A percentile compares a stretch with the other conserved stretches of the same genome.
Evolutionary conservation across 1,284 basidiomycete species (phyloP).

Genomic region (Caloboletus inedulis): DNA sequence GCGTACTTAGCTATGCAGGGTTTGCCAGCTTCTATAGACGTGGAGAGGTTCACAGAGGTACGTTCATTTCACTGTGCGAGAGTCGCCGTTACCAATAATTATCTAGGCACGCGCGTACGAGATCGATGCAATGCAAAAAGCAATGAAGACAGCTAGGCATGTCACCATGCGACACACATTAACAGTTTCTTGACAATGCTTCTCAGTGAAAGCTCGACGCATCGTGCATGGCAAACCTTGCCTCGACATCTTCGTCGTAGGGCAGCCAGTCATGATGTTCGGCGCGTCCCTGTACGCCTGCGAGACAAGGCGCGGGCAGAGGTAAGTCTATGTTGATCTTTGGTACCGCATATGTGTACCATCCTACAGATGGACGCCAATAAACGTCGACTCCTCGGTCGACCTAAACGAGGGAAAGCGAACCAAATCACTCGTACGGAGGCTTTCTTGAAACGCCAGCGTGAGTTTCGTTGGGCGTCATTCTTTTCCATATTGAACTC

Average conservation of each 20-base stretch:
- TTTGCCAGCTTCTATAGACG: slow-evolving; percentile 74
- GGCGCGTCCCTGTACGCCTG: slow-evolving; percentile 80
- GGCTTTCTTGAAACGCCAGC: slow-evolving; percentile 61
- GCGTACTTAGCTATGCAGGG: slow-evolving; percentile 47
- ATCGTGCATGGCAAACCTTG: slow-evolving; percentile 86
- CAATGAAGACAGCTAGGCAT: slow-evolving; percentile 78
- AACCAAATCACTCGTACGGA: slow-evolving; percentile 52
- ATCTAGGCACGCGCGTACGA: slow-evolving; percentile 79
- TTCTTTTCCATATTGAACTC: not conserved
- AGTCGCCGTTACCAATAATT: not conserved
- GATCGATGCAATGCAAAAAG: slow-evolving; percentile 81
- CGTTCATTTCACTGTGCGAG: slow-evolving; percentile 7
- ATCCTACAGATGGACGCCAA: slow-evolving; percentile 70
- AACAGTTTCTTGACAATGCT: not conserved
- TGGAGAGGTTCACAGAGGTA: slow-evolving; percentile 86
- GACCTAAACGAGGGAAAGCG: slow-evolving; percentile 56
- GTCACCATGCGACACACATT: slow-evolving; percentile 8
- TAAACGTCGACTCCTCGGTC: slow-evolving; percentile 53
- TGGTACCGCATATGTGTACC: slow-evolving; percentile 4
- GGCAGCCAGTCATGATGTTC: slow-evolving; percentile 89
- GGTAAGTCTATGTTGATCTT: slow-evolving; percentile 41
- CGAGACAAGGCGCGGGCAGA: slow-evolving; percentile 79
- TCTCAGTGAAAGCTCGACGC: slow-evolving; percentile 57
- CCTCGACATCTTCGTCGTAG: slow-evolving; percentile 85
- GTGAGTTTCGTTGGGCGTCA: slow-evolving; percentile 39